Evolutionary conservation across 2,329 filamentous ascomycete genomes (phyloP).

Genomic region (Aspergillus fijiensis): DNA sequence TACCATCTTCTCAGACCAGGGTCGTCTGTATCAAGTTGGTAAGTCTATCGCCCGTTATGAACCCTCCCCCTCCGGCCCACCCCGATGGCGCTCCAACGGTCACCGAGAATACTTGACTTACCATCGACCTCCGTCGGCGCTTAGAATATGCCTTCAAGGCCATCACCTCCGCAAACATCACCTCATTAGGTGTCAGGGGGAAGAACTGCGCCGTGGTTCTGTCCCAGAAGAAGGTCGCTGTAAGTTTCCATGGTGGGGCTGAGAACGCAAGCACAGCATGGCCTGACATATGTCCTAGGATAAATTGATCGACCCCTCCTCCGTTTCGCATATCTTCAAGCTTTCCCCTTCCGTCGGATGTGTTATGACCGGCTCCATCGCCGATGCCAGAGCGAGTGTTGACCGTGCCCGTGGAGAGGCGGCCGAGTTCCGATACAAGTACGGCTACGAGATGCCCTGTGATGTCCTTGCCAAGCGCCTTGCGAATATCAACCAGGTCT

Average conservation of each 20-base stretch:
- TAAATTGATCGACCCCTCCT: conserved; percentile 96
- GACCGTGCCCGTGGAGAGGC: conserved; percentile 92
- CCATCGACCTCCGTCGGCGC: conserved; percentile 23
- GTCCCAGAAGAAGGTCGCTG: conserved; percentile 99
- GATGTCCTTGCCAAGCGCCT: conserved; percentile 94
- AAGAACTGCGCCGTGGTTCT: conserved; percentile 97
- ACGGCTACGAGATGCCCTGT: conserved; percentile 98
- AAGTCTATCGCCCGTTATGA: conserved; percentile 17
- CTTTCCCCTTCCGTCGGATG: conserved; percentile 95
- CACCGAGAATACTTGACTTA: conserved; percentile 18
- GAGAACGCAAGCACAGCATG: not conserved
- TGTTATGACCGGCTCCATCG: conserved; percentile 98
- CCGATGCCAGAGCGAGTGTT: conserved; percentile 90
- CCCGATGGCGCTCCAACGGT: conserved; percentile 7
- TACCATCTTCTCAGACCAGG: conserved; percentile 99
- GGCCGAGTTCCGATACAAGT: conserved; percentile 98
- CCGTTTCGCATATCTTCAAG: conserved; percentile 96
- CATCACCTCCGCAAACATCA: conserved; percentile 98
- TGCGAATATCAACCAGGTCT: conserved; percentile 99
- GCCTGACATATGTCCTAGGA: conserved; percentile 59
- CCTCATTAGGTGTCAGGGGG: conserved; percentile 90
- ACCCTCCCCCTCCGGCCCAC: conserved; percentile 13
- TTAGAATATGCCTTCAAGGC: conserved; percentile 99
- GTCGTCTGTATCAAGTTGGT: conserved; percentile 99
- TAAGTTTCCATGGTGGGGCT: conserved; percentile 53